A percentile compares a stretch with the other conserved stretches of the same genome.
Conservation (phyloP, 768 basidiomycete species). For the Polyporus arcularius region DNA sequence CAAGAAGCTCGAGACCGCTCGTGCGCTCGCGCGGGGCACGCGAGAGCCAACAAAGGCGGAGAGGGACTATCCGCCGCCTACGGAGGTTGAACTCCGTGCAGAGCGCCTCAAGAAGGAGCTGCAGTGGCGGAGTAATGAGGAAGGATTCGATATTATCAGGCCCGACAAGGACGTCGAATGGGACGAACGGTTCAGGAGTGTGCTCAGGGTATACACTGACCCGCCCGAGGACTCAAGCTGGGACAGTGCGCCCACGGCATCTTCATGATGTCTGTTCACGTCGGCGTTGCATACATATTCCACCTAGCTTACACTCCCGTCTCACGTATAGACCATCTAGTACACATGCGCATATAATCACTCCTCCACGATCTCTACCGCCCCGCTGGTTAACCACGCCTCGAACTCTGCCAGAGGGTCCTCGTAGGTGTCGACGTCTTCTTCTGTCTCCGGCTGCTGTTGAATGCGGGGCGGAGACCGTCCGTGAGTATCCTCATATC, state of each 20-base stretch:
- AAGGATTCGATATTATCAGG: constrained; percentile 78
- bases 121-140: constrained; percentile 78
- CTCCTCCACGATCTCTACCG: constrained; percentile 49
- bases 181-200: constrained; percentile 70
- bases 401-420: constrained; percentile 69
- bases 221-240: constrained; percentile 28
- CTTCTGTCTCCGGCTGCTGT: not conserved
- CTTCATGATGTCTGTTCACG: constrained; percentile 7
- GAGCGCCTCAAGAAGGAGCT: constrained; percentile 90
- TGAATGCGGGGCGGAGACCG: not conserved
- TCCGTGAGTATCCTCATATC: not conserved
- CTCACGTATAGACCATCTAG: constrained; percentile 4
- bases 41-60: constrained; percentile 91
- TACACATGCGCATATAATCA: not conserved
- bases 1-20: constrained; percentile 65
- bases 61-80: constrained; percentile 71
- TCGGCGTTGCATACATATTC: constrained; percentile 10
- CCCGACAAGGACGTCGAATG: constrained; percentile 66
- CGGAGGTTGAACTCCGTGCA: constrained; percentile 84
- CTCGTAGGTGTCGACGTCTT: constrained; percentile 17
- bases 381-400: constrained; percentile 66
- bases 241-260: not conserved
- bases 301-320: constrained; percentile 1
- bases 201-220: constrained; percentile 61
- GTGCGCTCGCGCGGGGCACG: constrained; percentile 71